Evolutionary conservation across 306 rosid genomes (phyloP), one percentile per base, ranked within the genome.

Genomic region (Acacia crassicarpa): DNA sequence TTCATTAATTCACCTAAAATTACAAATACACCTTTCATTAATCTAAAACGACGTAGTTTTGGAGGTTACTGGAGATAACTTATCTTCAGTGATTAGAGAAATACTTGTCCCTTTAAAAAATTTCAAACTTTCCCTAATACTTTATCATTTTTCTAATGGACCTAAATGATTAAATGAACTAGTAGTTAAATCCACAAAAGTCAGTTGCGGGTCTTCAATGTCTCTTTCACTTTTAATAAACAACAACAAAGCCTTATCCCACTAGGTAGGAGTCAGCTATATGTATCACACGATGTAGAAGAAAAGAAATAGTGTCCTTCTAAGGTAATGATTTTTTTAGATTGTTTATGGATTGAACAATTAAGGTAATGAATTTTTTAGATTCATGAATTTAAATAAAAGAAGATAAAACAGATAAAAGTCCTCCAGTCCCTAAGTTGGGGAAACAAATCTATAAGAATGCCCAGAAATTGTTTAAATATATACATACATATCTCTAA

Each of bases 121-220:
- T 41, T 45, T 41, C 53, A 23, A 79, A 54, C 16, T 16, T 40
- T 54, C 16, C 33, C 8, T 53, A 19, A 46, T 33, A 59, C 38
- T 67, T 53, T 73, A 53, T 51, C 44, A 41, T 22, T 69, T 69
- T 49, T 41, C 32, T 54, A 17, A 25, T 43, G 30, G 12, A 33
- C 51, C 27, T 35, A 22, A 78, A 65, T 19, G 33, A 19, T 0
- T 48, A 14, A 49, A 16, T 67, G 27, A 67, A 78, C 19, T 35
- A 67, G 49, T 33, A 65, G 20, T 78, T 43, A 15, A 51, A 78
- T 44, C 41, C 41, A 67, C n/a, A 78, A 59, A 67, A 78, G 16
- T 66, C 2, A 23, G 68, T 8, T 17, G 49, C 8, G 23, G 68
- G 4, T 17, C 48, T 49, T 70, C 66, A 67, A 33, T 2, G 35